phyloP scores from a whole-genome alignment of 2,329 filamentous ascomycete species.

The Monilinia fructicola region DNA sequence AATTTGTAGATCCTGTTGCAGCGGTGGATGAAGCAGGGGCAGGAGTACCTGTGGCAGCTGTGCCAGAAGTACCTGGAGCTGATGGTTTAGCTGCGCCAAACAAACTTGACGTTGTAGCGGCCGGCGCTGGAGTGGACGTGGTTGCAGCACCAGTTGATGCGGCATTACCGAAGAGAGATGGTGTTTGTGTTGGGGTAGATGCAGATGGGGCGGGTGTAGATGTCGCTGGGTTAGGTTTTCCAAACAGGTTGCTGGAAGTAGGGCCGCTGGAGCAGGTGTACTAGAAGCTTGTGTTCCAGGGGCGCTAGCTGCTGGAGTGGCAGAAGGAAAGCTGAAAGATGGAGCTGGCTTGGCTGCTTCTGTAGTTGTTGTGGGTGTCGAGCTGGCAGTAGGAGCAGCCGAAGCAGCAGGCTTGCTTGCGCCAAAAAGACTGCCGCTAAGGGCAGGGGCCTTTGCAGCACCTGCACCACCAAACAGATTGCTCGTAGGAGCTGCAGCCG shows the following conservation, averaged over 20 bases:
- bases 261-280: conserved; percentile 18
- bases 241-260: conserved; percentile 23
- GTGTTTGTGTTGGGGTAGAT: conserved; percentile 23
- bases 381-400: conserved; percentile 22
- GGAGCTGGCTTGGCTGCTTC: conserved; percentile 27
- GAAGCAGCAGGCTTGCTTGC: conserved; percentile 21
- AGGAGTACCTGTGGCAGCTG: conserved; percentile 22
- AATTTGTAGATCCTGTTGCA: conserved; percentile 39
- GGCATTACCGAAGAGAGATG: conserved; percentile 40
- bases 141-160: conserved; percentile 19
- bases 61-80: conserved; percentile 22
- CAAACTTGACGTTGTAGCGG: conserved; percentile 35
- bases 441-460: conserved; percentile 14
- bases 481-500: conserved; percentile 19
- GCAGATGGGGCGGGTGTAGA: conserved; percentile 28
- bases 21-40: conserved; percentile 31
- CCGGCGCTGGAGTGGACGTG: conserved; percentile 30
- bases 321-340: conserved; percentile 29
- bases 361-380: conserved; percentile 26
- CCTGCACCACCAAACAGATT: conserved; percentile 21
- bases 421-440: conserved; percentile 16
- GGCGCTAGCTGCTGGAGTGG: conserved; percentile 26
- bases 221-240: conserved; percentile 10
- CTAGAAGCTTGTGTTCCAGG: conserved; percentile 18
- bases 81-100: conserved; percentile 36